These are phyloP conservation scores for Sphaerulina populicola DNA, from an alignment of 2,329 filamentous ascomycete genomes.

Conservation along the genomic window DNA sequence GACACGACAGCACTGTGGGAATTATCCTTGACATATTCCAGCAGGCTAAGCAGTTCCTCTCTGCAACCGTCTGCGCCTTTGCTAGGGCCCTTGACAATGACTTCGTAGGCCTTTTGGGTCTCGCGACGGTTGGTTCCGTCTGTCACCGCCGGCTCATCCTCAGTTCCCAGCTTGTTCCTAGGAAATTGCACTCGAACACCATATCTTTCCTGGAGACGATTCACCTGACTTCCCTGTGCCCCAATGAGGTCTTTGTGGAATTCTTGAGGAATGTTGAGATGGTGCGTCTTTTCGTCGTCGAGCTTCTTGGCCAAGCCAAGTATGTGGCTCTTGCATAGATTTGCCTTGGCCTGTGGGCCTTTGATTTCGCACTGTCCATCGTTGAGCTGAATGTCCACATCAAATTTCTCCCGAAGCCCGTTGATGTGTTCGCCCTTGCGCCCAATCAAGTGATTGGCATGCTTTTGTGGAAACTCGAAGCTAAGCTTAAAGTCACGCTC, in stretches of 20 bases:
- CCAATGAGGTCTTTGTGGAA: conserved; percentile 94
- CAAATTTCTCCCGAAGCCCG: conserved; percentile 59
- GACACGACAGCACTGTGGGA: conserved; percentile 70
- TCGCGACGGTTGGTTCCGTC: conserved; percentile 58
- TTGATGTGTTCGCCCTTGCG: conserved; percentile 61
- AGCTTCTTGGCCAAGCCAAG: conserved; percentile 68
- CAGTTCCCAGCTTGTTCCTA: conserved; percentile 46
- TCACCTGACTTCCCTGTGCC: conserved; percentile 76
- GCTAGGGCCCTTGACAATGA: conserved; percentile 82
- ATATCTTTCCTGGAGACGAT: conserved; percentile 85
- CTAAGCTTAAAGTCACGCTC: conserved; percentile 78
- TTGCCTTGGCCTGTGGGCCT: conserved; percentile 89
- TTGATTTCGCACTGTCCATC: conserved; percentile 93
- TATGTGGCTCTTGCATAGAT: conserved; percentile 77
- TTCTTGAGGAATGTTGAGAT: conserved; percentile 83
- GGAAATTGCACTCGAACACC: conserved; percentile 95
- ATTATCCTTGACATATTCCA: conserved; percentile 85
- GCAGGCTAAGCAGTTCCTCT: conserved; percentile 78
- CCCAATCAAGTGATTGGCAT: conserved; percentile 73
- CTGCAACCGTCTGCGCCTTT: conserved; percentile 86
- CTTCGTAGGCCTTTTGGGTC: conserved; percentile 76
- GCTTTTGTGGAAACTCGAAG: conserved; percentile 94
- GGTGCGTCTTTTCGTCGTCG: conserved; percentile 82
- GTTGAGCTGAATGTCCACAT: conserved; percentile 76
- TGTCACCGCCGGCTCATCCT: conserved; percentile 61